Evolutionary conservation across 768 basidiomycete genomes (phyloP).

Genomic region (Boletus bicolor): DNA sequence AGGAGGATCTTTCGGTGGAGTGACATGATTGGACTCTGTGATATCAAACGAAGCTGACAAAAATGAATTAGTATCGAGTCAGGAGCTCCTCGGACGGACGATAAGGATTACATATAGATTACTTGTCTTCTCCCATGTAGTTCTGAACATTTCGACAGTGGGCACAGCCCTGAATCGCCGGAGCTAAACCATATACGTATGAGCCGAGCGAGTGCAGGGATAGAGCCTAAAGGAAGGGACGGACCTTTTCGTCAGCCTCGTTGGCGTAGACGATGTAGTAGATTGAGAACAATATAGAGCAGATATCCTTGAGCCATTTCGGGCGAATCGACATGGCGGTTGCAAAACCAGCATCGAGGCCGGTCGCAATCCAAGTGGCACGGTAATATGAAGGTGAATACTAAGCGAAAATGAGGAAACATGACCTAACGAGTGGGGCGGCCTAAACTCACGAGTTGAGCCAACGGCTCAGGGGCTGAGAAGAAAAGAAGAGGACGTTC

Average conservation of each 20-base stretch:
- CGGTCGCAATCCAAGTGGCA: slow-evolving; percentile 91
- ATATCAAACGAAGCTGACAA: slow-evolving; percentile 58
- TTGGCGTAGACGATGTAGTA: slow-evolving; percentile 91
- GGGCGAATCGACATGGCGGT: slow-evolving; percentile 92
- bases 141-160: slow-evolving; percentile 93
- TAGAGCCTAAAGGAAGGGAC: slow-evolving; percentile 11
- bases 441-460: slow-evolving; percentile 63
- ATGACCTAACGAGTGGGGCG: neutral
- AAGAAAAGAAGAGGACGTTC: slow-evolving; percentile 1
- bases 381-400: slow-evolving; percentile 93
- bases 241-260: slow-evolving; percentile 96
- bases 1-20: slow-evolving; percentile 76
- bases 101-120: slow-evolving; percentile 73
- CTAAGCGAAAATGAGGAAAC: slow-evolving; percentile 37
- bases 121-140: slow-evolving; percentile 94
- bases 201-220: neutral
- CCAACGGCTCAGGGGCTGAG: slow-evolving; percentile 88
- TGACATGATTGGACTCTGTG: slow-evolving; percentile 56
- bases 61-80: slow-evolving; percentile 4
- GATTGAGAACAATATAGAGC: slow-evolving; percentile 76
- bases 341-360: slow-evolving; percentile 96
- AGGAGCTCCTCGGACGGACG: slow-evolving; percentile 25
- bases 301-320: slow-evolving; percentile 87
- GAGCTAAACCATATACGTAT: slow-evolving; percentile 48
- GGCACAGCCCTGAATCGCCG: slow-evolving; percentile 89